These are phyloP conservation scores for Elasticomyces elasticus DNA, from an alignment of 495 filamentous ascomycete genomes.

Conservation along the genomic window DNA sequence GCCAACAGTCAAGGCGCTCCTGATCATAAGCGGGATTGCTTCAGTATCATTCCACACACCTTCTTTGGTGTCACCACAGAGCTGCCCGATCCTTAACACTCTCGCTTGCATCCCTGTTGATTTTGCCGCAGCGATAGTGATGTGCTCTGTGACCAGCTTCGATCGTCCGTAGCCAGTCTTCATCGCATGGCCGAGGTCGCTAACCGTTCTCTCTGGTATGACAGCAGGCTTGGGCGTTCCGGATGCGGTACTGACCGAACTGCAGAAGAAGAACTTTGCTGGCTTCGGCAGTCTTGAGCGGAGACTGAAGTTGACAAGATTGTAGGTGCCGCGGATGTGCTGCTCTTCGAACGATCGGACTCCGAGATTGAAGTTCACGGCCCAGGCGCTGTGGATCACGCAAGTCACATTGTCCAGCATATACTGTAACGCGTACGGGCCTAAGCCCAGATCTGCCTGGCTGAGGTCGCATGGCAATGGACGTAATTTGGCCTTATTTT, in stretches of 20 bases:
- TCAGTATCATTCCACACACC: constrained; percentile 54
- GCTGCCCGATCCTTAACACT: constrained; percentile 51
- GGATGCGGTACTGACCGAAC: constrained; percentile 24
- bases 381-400: constrained; percentile 44
- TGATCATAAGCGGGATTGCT: constrained; percentile 47
- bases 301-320: constrained; percentile 47
- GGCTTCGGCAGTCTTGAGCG: constrained; percentile 35
- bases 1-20: constrained; percentile 40
- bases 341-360: constrained; percentile 36
- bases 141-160: constrained; percentile 47
- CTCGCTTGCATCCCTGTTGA: constrained; percentile 33
- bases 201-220: constrained; percentile 36
- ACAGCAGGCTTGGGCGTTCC: constrained; percentile 10
- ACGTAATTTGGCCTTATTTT: constrained; percentile 1
- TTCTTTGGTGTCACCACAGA: constrained; percentile 41
- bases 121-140: constrained; percentile 11
- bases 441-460: constrained; percentile 13
- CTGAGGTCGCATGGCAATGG: constrained; percentile 16
- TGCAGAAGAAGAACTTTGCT: constrained; percentile 31
- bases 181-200: constrained; percentile 34
- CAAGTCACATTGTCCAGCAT: constrained; percentile 7
- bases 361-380: constrained; percentile 46
- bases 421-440: neutral
- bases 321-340: constrained; percentile 42
- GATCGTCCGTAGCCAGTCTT: constrained; percentile 49